Evolutionary conservation across 495 filamentous ascomycete species (phyloP).

Genomic region (Xylaria acuta): DNA sequence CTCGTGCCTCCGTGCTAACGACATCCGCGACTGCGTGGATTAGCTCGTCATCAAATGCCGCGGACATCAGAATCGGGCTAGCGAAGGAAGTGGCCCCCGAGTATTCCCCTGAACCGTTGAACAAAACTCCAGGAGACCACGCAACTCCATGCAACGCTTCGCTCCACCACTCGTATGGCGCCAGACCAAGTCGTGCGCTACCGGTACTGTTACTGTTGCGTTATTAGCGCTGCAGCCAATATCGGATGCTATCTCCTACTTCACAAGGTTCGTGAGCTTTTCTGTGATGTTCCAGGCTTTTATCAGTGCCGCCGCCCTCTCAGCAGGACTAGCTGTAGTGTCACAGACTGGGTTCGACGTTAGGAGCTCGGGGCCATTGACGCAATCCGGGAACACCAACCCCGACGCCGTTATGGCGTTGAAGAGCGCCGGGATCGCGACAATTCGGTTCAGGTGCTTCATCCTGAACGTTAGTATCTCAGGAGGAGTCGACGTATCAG

Average conservation of each 20-base stretch:
- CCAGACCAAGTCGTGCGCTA: conserved; percentile 47
- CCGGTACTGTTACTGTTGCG: conserved; percentile 43
- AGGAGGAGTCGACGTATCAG: not conserved
- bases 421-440: conserved; percentile 27
- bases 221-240: conserved; percentile 28
- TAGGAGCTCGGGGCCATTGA: conserved; percentile 39
- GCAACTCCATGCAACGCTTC: conserved; percentile 57
- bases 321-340: conserved; percentile 48
- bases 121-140: conserved; percentile 44
- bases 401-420: conserved; percentile 25
- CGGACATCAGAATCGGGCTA: conserved; percentile 63
- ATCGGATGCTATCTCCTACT: conserved; percentile 28
- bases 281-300: conserved; percentile 50
- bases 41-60: conserved; percentile 65
- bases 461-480: conserved; percentile 19
- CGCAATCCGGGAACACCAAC: conserved; percentile 44
- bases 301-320: conserved; percentile 51
- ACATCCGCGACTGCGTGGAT: conserved; percentile 62
- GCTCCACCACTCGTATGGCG: conserved; percentile 59
- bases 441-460: conserved; percentile 11
- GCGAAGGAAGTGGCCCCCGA: conserved; percentile 65
- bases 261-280: conserved; percentile 50
- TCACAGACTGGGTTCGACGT: conserved; percentile 55
- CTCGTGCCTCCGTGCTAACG: conserved; percentile 68
- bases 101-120: conserved; percentile 43